Evolutionary conservation across 345 rosid species (phyloP).

Genomic region (Populus alba): DNA sequence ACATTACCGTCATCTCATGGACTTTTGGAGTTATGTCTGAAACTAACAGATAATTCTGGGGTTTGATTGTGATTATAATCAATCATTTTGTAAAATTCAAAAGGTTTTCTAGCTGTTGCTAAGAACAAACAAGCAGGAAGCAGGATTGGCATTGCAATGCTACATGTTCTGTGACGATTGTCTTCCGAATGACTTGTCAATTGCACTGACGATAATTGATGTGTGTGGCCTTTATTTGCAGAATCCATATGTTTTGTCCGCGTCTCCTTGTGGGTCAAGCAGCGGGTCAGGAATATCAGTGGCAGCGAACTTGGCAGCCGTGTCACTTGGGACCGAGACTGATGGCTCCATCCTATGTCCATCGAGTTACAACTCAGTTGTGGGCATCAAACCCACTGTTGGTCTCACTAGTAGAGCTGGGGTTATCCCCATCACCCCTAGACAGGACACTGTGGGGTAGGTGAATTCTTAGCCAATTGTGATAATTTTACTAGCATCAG

Average conservation of each 20-base stretch:
- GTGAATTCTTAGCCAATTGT: neutral
- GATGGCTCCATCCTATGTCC: slow-evolving; percentile 68
- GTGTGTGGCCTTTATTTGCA: slow-evolving; percentile 15
- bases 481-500: no score
- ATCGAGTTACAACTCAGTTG: slow-evolving; percentile 49
- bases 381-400: slow-evolving; percentile 68
- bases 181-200: no score
- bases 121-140: no score
- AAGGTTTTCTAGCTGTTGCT: no score
- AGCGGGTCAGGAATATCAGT: slow-evolving; percentile 74
- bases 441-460: slow-evolving; percentile 67
- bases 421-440: slow-evolving; percentile 54
- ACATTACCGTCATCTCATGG: no score
- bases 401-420: slow-evolving; percentile 80
- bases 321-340: slow-evolving; percentile 70
- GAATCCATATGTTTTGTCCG: slow-evolving; percentile 68
- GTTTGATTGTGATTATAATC: no score
- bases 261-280: slow-evolving; percentile 62
- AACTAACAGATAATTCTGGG: no score
- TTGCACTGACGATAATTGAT: no score
- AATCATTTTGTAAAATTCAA: no score
- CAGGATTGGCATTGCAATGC: no score
- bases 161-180: no score
- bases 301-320: slow-evolving; percentile 64
- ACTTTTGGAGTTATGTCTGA: no score